Conservation (phyloP, 768 basidiomycete genomes). For the Tulasnella calospora region DNA sequence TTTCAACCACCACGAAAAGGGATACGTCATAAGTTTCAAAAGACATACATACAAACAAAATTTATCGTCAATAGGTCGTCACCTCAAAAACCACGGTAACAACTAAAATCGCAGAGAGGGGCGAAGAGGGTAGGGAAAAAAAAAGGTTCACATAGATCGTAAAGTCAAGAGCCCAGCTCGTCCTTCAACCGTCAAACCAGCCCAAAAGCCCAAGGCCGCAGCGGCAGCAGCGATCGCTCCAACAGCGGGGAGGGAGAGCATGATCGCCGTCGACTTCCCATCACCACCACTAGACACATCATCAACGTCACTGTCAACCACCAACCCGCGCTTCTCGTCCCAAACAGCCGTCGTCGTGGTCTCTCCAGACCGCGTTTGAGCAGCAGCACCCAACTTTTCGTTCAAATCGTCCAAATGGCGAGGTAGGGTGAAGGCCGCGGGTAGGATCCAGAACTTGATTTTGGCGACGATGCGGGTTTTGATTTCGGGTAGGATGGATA, state of each 20-base stretch:
- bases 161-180: background rate
- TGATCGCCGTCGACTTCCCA: background rate
- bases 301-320: background rate
- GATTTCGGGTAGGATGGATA: slow-evolving; percentile 14
- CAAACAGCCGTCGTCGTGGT: too few species aligned
- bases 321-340: background rate
- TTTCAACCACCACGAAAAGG: too few species aligned
- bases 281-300: background rate
- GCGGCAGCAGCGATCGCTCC: background rate
- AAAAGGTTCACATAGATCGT: background rate
- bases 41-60: too few species aligned
- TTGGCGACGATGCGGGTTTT: background rate
- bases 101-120: slow-evolving; percentile 46
- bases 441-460: background rate
- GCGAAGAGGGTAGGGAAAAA: background rate
- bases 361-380: background rate
- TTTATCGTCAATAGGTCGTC: too few species aligned
- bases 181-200: background rate
- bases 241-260: background rate
- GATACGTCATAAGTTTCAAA: too few species aligned
- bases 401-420: background rate
- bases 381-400: background rate
- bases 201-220: slow-evolving; percentile 11
- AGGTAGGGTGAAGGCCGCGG: background rate
- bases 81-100: too few species aligned